These are phyloP conservation scores for Pythium oligandrum DNA, from an alignment of 352 stramenopile species.

Conservation along the genomic window DNA sequence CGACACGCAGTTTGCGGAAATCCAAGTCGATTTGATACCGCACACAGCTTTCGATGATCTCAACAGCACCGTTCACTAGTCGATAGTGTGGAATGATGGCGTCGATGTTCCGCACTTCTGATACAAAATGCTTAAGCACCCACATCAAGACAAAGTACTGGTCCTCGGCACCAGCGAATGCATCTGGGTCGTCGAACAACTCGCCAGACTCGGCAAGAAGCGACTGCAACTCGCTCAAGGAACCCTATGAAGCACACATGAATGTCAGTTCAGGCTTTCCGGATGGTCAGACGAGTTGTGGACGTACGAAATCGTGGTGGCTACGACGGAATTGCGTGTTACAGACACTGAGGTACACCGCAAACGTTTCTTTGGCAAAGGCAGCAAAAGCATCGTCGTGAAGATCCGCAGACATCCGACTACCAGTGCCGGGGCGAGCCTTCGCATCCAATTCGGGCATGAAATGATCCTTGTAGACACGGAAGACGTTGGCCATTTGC, in stretches of 20 bases:
- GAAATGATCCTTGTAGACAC: constrained; percentile 64
- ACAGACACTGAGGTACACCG: constrained; percentile 47
- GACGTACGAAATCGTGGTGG: constrained; percentile 54
- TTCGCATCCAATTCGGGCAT: constrained; percentile 35
- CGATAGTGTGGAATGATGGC: constrained; percentile 50
- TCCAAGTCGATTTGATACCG: constrained; percentile 75
- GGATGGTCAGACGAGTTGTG: not conserved
- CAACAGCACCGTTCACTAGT: constrained; percentile 34
- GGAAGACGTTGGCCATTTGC: constrained; percentile 51
- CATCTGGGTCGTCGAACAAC: constrained; percentile 8
- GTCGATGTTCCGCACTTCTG: constrained; percentile 53
- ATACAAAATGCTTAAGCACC: constrained; percentile 73
- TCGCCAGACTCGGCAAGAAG: constrained; percentile 24
- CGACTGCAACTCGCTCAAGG: constrained; percentile 37
- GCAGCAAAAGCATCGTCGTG: constrained; percentile 63
- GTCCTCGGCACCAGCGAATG: constrained; percentile 28
- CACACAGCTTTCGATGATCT: constrained; percentile 62
- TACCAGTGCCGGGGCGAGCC: constrained; percentile 20
- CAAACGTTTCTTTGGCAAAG: constrained; percentile 70
- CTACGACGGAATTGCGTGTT: constrained; percentile 47
- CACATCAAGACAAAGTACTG: constrained; percentile 82
- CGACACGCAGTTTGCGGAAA: constrained; percentile 53
- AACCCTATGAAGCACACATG: constrained; percentile 30
- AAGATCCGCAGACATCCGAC: constrained; percentile 33
- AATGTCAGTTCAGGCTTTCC: constrained; percentile 3